phyloP scores from a whole-genome alignment of 2,329 filamentous ascomycete species.

The Ophiosphaerella narmari region DNA sequence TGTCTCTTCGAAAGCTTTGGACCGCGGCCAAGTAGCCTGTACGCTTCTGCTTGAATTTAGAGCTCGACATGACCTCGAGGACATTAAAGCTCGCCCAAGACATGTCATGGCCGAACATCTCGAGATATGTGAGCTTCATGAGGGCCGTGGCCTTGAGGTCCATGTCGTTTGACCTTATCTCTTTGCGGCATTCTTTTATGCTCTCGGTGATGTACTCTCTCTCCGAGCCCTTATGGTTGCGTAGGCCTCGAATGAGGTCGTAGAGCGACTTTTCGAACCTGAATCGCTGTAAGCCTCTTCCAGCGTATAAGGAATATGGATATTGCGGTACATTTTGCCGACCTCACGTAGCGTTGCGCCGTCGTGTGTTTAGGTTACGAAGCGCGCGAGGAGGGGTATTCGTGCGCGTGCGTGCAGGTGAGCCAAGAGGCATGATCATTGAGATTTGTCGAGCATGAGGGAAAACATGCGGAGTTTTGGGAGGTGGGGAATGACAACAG shows the following conservation, averaged over 20 bases:
- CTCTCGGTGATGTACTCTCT: slow-evolving; percentile 93
- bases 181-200: slow-evolving; percentile 91
- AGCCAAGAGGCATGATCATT: slow-evolving; percentile 42
- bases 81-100: slow-evolving; percentile 99
- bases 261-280: slow-evolving; percentile 99
- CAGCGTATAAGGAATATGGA: not conserved
- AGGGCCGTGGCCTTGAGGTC: slow-evolving; percentile 96
- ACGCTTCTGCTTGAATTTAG: slow-evolving; percentile 92
- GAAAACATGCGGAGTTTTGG: slow-evolving; percentile 1
- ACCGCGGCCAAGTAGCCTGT: slow-evolving; percentile 94
- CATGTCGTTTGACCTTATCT: slow-evolving; percentile 93
- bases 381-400: slow-evolving; percentile 35
- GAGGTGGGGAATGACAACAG: not conserved
- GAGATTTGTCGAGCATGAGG: slow-evolving; percentile 23
- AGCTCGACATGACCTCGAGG: slow-evolving; percentile 96
- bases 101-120: slow-evolving; percentile 99
- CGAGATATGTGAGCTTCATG: slow-evolving; percentile 93
- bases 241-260: slow-evolving; percentile 94
- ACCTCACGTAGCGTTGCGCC: slow-evolving; percentile 17
- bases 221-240: slow-evolving; percentile 94
- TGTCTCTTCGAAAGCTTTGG: slow-evolving; percentile 93
- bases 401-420: slow-evolving; percentile 24
- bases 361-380: slow-evolving; percentile 19
- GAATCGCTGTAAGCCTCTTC: slow-evolving; percentile 11
- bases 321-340: slow-evolving; percentile 29